Percentiles rank a stretch among this genome's conserved stretches.
Evolutionary conservation across 2,329 filamentous ascomycete genomes (phyloP).

Genomic region (Penicillium sp.): DNA sequence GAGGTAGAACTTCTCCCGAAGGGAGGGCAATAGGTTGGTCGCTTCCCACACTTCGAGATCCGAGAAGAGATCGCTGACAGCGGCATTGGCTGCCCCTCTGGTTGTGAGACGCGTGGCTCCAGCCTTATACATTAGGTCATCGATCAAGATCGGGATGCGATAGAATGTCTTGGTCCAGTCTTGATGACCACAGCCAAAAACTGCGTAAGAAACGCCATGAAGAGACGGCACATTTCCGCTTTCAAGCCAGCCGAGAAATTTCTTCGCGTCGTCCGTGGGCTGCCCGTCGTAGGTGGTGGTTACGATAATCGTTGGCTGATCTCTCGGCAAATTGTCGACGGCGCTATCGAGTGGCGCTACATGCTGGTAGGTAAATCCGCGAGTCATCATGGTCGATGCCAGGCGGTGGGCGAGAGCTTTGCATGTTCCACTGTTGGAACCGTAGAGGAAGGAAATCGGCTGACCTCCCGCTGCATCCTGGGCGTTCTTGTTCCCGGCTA

Average conservation of each 20-base stretch:
- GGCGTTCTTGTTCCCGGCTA: too few species aligned
- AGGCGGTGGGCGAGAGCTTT: not conserved
- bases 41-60: not conserved
- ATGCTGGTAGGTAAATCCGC: not conserved
- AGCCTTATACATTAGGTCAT: not conserved
- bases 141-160: not conserved
- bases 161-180: not conserved
- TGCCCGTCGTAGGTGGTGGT: not conserved
- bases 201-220: not conserved
- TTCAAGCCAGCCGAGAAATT: not conserved
- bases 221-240: not conserved
- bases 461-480: not conserved
- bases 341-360: not conserved
- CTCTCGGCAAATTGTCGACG: not conserved
- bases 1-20: not conserved
- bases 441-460: not conserved
- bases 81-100: not conserved
- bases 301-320: not conserved
- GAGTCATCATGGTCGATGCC: not conserved
- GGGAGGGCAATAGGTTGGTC: not conserved
- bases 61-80: not conserved
- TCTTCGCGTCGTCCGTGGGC: not conserved
- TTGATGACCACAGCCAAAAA: not conserved
- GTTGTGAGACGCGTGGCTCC: not conserved
- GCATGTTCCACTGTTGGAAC: not conserved